A percentile compares a stretch with the other conserved stretches of the same genome.
phyloP scores from a whole-genome alignment of 1,284 basidiomycete species.

The Peniophora sp. region DNA sequence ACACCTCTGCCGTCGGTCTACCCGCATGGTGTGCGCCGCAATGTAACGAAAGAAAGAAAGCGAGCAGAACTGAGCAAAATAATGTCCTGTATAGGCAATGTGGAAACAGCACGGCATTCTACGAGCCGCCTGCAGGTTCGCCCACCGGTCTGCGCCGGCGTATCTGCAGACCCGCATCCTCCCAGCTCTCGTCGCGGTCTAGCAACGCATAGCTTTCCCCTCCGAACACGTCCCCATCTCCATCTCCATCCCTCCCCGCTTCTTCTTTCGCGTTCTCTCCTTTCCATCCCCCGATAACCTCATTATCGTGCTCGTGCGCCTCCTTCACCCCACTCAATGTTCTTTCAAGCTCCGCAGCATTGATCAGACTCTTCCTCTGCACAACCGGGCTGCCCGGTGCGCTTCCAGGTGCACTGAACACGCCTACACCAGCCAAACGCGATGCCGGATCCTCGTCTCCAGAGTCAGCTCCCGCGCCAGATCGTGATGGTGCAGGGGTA shows the following conservation, averaged over 20 bases:
- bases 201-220: constrained; percentile 22
- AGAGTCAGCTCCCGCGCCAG: constrained; percentile 21
- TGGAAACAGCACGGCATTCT: neutral
- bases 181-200: constrained; percentile 24
- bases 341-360: too few relatives aligned
- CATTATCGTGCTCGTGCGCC: constrained; percentile 7
- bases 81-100: too few relatives aligned
- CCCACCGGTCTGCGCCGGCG: constrained; percentile 7
- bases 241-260: constrained; percentile 9
- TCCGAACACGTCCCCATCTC: constrained; percentile 18
- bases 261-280: constrained; percentile 6
- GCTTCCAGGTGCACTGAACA: constrained; percentile 63
- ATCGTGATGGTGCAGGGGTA: constrained; percentile 40
- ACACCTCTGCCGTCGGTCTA: too few relatives aligned
- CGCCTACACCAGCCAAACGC: constrained; percentile 57
- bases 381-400: constrained; percentile 57
- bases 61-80: too few relatives aligned
- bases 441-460: constrained; percentile 32
- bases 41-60: too few relatives aligned
- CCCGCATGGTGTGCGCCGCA: too few relatives aligned
- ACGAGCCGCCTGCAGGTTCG: neutral
- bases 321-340: constrained; percentile 2
- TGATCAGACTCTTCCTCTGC: constrained; percentile 19
- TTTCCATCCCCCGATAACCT: constrained; percentile 4
- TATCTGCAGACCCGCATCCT: constrained; percentile 19